phyloP scores from a whole-genome alignment of 805 yeast genomes.

The Monosporozyma servazzii region DNA sequence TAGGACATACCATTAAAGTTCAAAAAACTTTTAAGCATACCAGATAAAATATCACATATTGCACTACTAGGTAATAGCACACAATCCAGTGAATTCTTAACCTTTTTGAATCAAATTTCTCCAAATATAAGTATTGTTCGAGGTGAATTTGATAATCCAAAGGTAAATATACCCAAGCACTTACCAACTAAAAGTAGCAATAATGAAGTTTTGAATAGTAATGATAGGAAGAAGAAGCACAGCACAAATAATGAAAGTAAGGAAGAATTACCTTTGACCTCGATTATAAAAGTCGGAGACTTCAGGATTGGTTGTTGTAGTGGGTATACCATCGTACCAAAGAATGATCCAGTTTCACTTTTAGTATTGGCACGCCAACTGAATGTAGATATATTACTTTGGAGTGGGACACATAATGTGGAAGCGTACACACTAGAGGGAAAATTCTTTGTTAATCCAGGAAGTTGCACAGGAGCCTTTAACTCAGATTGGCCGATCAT shows the following conservation, averaged over 20 bases:
- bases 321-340: constrained; percentile 78
- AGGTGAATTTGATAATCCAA: constrained; percentile 67
- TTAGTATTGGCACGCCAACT: constrained; percentile 77
- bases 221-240: too few relatives aligned
- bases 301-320: constrained; percentile 77
- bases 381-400: constrained; percentile 82
- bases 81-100: constrained; percentile 51
- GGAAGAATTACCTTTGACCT: constrained; percentile 45
- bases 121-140: constrained; percentile 66
- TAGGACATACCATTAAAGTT: constrained; percentile 48
- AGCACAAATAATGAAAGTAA: constrained; percentile 2
- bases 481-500: constrained; percentile 49
- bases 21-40: constrained; percentile 57
- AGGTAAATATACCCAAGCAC: constrained; percentile 4
- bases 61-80: constrained; percentile 79
- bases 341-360: constrained; percentile 76
- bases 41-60: constrained; percentile 81
- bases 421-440: constrained; percentile 92
- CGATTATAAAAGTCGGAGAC: constrained; percentile 58
- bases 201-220: not conserved
- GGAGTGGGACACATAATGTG: constrained; percentile 90
- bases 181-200: too few relatives aligned
- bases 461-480: constrained; percentile 91
- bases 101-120: constrained; percentile 58
- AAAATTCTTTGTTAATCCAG: constrained; percentile 91